Percentiles rank a stretch among this genome's conserved stretches.
These are phyloP conservation scores for Eucalyptus polybractea DNA, from an alignment of 345 rosid genomes.

Conservation along the genomic window DNA sequence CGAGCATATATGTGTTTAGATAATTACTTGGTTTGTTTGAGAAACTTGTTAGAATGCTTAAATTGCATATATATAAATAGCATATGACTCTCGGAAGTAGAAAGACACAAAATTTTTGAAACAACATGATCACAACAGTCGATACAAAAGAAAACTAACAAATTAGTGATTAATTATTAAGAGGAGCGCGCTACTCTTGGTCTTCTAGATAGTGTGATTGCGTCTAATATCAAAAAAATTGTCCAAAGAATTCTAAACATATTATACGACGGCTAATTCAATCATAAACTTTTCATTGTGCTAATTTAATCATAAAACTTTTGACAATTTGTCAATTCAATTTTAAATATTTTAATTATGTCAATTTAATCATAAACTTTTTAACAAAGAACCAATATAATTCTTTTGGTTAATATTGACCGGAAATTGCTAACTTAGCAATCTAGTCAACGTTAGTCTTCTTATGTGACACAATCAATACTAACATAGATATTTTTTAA, in stretches of 20 bases:
- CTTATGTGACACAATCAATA: rapidly evolving
- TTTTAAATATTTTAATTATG: no score
- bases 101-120: not conserved
- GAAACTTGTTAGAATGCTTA: not conserved
- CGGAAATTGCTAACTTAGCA: rapidly evolving
- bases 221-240: not conserved
- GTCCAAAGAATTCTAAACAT: no score
- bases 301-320: no score
- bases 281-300: rapidly evolving
- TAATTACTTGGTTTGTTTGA: not conserved
- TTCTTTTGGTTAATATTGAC: rapidly evolving
- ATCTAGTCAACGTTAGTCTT: no score
- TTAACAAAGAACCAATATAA: rapidly evolving
- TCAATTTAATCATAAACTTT: rapidly evolving
- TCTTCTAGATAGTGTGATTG: not conserved
- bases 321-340: no score
- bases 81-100: rapidly evolving
- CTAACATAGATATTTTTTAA: rapidly evolving
- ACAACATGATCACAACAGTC: not conserved
- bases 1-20: not conserved
- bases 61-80: not conserved
- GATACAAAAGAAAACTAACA: not conserved
- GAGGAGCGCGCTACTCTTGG: not conserved
- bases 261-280: rapidly evolving
- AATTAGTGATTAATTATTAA: not conserved